phyloP scores from a whole-genome alignment of 306 rosid genomes.

The Hylodesmum podocarpum region DNA sequence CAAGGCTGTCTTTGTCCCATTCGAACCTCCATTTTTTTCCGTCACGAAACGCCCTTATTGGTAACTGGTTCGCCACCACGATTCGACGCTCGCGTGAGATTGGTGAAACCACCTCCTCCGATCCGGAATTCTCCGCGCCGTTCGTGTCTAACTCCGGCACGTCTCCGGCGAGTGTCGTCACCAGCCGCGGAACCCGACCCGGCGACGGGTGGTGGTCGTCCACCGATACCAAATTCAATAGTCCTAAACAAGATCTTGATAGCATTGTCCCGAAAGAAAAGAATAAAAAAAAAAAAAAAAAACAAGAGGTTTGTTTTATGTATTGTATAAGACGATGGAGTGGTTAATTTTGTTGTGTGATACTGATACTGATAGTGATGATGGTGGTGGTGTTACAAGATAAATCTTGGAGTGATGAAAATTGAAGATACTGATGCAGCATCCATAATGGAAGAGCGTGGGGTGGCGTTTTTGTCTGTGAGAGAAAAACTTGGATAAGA shows the following conservation, averaged over 20 bases:
- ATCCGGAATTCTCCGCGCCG: background rate
- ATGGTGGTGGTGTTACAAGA: constrained; percentile 32
- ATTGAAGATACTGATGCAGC: constrained; percentile 33
- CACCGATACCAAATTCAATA: constrained; percentile 49
- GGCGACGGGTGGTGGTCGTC: constrained; percentile 47
- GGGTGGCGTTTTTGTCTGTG: constrained; percentile 12
- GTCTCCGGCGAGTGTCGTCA: constrained; percentile 25
- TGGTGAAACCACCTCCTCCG: constrained; percentile 28
- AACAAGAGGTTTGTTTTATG: background rate
- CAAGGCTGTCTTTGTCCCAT: constrained; percentile 53
- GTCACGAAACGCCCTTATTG: constrained; percentile 41
- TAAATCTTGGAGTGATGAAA: constrained; percentile 33
- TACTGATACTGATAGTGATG: too few species aligned
- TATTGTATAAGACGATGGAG: too few species aligned
- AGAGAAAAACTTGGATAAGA: constrained; percentile 52
- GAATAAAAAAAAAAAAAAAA: background rate
- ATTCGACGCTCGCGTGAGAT: constrained; percentile 41
- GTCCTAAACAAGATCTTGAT: constrained; percentile 57
- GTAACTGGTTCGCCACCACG: constrained; percentile 67
- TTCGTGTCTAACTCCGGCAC: constrained; percentile 14
- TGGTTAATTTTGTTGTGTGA: too few species aligned
- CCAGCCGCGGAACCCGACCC: constrained; percentile 26
- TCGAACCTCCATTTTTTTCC: constrained; percentile 50
- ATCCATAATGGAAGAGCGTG: constrained; percentile 34
- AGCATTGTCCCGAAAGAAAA: constrained; percentile 38